A percentile compares a stretch with the other conserved stretches of the same genome.
Evolutionary conservation across 1,139 yeast genomes (phyloP).

Genomic region (Zygosaccharomyces pseudobailii): DNA sequence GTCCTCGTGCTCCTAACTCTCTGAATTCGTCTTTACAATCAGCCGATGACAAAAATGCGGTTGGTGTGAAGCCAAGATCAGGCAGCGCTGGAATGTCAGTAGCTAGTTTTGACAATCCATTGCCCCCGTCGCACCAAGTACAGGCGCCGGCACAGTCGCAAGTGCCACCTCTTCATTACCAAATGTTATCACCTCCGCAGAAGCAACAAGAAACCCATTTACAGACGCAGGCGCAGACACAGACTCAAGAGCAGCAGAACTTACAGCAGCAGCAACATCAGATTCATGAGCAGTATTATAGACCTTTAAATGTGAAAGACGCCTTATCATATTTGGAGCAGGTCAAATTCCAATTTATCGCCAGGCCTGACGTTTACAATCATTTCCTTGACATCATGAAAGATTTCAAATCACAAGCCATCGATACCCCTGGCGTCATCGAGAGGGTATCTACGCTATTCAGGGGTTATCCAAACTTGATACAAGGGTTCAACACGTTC

Average conservation of each 20-base stretch:
- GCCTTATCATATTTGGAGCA: constrained; percentile 93
- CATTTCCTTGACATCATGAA: constrained; percentile 96
- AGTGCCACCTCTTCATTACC: constrained; percentile 13
- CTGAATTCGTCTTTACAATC: background rate
- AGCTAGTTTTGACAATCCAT: constrained; percentile 31
- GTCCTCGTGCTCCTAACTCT: background rate
- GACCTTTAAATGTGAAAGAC: constrained; percentile 93
- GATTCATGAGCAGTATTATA: constrained; percentile 42
- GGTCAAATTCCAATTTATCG: constrained; percentile 86
- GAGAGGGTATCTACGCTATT: constrained; percentile 88
- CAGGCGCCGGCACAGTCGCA: constrained; percentile 9
- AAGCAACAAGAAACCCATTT: constrained; percentile 16
- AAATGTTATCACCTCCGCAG: constrained; percentile 15
- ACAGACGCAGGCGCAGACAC: constrained; percentile 9
- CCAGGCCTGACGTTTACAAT: constrained; percentile 93
- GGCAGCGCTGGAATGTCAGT: constrained; percentile 23
- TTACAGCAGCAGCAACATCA: constrained; percentile 22
- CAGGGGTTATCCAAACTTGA: constrained; percentile 86
- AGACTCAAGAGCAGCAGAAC: constrained; percentile 18
- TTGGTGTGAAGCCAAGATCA: constrained; percentile 3
- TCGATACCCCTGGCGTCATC: constrained; percentile 97
- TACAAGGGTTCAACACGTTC: constrained; percentile 96
- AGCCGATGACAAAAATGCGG: constrained; percentile 1
- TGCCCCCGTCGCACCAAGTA: constrained; percentile 15
- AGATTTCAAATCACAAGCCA: constrained; percentile 92